Percentiles rank a stretch among this genome's conserved stretches.
These are phyloP conservation scores for Corchorus olitorius DNA, from an alignment of 345 rosid genomes.

Conservation along the genomic window DNA sequence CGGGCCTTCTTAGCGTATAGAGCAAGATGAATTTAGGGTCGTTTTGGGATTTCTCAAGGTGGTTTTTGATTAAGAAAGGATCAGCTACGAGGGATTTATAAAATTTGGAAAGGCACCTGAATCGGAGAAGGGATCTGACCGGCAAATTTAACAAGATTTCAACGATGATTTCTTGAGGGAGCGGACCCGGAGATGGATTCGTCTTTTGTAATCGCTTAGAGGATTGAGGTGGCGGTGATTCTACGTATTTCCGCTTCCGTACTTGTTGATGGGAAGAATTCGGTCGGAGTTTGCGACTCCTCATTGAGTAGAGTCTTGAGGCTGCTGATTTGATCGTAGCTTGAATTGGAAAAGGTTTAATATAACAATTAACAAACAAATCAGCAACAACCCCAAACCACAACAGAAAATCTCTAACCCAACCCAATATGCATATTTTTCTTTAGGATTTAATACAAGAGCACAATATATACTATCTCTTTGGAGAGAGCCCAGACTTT, in stretches of 20 bases:
- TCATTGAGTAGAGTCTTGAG: too few species aligned
- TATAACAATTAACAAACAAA: too few species aligned
- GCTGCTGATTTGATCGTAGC: too few species aligned
- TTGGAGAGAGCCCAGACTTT: too few species aligned
- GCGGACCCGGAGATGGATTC: neutral
- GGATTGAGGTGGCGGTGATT: constrained; percentile 9
- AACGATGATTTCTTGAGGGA: neutral
- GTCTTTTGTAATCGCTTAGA: neutral
- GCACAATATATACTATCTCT: too few species aligned
- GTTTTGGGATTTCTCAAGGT: neutral
- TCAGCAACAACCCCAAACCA: too few species aligned
- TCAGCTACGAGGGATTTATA: constrained; percentile 8
- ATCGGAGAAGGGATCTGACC: constrained; percentile 14
- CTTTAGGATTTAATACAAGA: too few species aligned
- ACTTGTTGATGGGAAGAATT: neutral
- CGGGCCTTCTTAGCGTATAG: neutral
- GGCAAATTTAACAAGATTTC: constrained; percentile 12
- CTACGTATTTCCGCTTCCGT: neutral
- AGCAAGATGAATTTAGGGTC: constrained; percentile 5
- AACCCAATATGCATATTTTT: too few species aligned
- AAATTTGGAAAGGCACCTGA: constrained; percentile 15
- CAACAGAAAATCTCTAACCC: too few species aligned
- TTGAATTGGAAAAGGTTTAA: too few species aligned
- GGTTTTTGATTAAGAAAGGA: constrained; percentile 14
- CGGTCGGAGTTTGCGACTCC: neutral